These are phyloP conservation scores for Ceratobasidium sp. DNA, from an alignment of 1,284 basidiomycete species.

Conservation along the genomic window DNA sequence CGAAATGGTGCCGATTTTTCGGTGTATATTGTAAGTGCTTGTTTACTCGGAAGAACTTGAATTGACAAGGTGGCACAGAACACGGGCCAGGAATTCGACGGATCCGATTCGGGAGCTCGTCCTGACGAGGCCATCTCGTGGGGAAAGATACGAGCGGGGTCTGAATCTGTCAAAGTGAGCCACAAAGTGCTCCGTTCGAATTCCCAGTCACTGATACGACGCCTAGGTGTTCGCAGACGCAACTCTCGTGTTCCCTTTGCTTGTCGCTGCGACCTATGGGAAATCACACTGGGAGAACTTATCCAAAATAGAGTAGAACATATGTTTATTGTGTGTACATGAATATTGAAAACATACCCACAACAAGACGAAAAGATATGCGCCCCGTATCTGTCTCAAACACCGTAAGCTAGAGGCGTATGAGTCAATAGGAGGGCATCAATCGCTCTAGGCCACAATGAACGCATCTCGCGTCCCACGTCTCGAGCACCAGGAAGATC, in stretches of 20 bases:
- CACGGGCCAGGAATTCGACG: slow-evolving; percentile 99
- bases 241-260: slow-evolving; percentile 88
- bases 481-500: slow-evolving; percentile 38
- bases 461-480: slow-evolving; percentile 20
- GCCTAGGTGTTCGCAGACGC: slow-evolving; percentile 68
- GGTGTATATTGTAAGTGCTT: slow-evolving; percentile 83
- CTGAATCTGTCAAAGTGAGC: slow-evolving; percentile 89
- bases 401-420: slow-evolving; percentile 65
- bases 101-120: slow-evolving; percentile 95
- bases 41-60: slow-evolving; percentile 22
- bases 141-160: slow-evolving; percentile 95
- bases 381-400: slow-evolving; percentile 92
- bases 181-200: neutral
- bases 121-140: slow-evolving; percentile 99
- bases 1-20: slow-evolving; percentile 98
- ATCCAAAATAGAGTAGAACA: slow-evolving; percentile 3
- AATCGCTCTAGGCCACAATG: slow-evolving; percentile 64
- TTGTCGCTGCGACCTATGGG: slow-evolving; percentile 89
- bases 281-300: slow-evolving; percentile 60
- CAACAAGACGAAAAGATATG: slow-evolving; percentile 58
- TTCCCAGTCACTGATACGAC: slow-evolving; percentile 57
- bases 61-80: slow-evolving; percentile 67
- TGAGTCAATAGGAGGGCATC: slow-evolving; percentile 81
- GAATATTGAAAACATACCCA: slow-evolving; percentile 17
- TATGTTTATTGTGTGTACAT: neutral